These are phyloP conservation scores for Lipomyces yamadae DNA, from an alignment of 805 yeast species.

Conservation along the genomic window DNA sequence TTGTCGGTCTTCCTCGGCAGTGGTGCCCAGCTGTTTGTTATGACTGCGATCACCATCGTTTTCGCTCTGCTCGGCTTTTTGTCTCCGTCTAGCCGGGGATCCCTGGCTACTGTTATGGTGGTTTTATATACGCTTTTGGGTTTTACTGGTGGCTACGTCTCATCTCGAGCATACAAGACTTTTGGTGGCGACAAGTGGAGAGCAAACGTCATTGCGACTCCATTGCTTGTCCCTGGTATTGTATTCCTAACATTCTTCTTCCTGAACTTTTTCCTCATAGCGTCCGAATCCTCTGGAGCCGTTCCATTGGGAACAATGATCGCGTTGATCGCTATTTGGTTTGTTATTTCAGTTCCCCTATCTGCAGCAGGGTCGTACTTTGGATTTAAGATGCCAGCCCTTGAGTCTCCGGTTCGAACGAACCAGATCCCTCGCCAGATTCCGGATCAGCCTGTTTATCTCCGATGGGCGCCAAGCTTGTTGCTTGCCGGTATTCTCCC, in stretches of 20 bases:
- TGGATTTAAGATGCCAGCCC: conserved; percentile 65
- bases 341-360: conserved; percentile 79
- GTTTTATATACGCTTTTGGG: conserved; percentile 82
- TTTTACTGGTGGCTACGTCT: conserved; percentile 81
- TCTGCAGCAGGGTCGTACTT: conserved; percentile 81
- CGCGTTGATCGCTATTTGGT: conserved; percentile 84
- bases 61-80: conserved; percentile 88
- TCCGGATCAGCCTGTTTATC: conserved; percentile 86
- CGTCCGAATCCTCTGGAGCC: conserved; percentile 86
- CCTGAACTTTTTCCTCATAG: conserved; percentile 80
- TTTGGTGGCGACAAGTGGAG: conserved; percentile 95
- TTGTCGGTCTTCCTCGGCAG: conserved; percentile 85
- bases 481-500: conserved; percentile 89
- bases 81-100: conserved; percentile 94
- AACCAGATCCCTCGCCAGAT: conserved; percentile 97
- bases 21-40: conserved; percentile 81
- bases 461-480: conserved; percentile 68
- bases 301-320: conserved; percentile 89
- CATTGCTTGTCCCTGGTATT: conserved; percentile 80
- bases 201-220: conserved; percentile 79
- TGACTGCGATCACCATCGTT: conserved; percentile 71
- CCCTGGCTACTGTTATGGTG: conserved; percentile 88
- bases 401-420: conserved; percentile 80
- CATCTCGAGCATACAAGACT: conserved; percentile 81
- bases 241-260: conserved; percentile 66